Evolutionary conservation across 73 alveolate species (phyloP).

Genomic region (Symbiodinium pilosum): DNA sequence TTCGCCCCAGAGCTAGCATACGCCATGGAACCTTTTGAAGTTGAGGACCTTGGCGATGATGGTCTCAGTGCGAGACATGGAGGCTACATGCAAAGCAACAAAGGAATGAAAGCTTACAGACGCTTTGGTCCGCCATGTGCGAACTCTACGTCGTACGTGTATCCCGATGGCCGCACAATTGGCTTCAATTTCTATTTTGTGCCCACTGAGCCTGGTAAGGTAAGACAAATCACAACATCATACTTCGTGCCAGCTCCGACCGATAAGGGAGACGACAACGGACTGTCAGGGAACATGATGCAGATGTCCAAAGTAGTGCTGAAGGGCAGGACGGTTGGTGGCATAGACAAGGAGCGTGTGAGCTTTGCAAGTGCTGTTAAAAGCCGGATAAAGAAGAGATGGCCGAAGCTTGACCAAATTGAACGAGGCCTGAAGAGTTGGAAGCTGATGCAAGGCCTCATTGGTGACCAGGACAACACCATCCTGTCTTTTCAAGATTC

Average conservation of each 20-base stretch:
- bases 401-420: conserved; percentile 47
- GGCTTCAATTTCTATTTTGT: conserved; percentile 82
- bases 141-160: conserved; percentile 47
- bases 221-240: conserved; percentile 73
- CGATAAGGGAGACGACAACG: conserved; percentile 22
- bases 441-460: conserved; percentile 81
- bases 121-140: conserved; percentile 84
- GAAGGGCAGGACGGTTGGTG: conserved; percentile 27
- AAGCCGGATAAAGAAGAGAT: background rate
- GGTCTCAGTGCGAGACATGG: conserved; percentile 47
- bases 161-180: conserved; percentile 76
- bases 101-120: conserved; percentile 65
- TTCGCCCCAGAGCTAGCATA: conserved; percentile 66
- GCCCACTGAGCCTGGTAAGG: conserved; percentile 65
- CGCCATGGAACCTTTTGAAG: conserved; percentile 74
- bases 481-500: conserved; percentile 77
- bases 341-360: background rate
- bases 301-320: conserved; percentile 87
- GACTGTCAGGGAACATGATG: conserved; percentile 75
- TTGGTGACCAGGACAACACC: conserved; percentile 89
- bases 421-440: conserved; percentile 17
- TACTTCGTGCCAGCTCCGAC: conserved; percentile 52
- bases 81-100: conserved; percentile 77
- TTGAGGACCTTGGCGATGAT: conserved; percentile 67
- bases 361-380: background rate